Percentiles rank a stretch among this genome's conserved stretches.
Evolutionary conservation across 805 yeast species (phyloP).

Genomic region (Starmerella kuoi): DNA sequence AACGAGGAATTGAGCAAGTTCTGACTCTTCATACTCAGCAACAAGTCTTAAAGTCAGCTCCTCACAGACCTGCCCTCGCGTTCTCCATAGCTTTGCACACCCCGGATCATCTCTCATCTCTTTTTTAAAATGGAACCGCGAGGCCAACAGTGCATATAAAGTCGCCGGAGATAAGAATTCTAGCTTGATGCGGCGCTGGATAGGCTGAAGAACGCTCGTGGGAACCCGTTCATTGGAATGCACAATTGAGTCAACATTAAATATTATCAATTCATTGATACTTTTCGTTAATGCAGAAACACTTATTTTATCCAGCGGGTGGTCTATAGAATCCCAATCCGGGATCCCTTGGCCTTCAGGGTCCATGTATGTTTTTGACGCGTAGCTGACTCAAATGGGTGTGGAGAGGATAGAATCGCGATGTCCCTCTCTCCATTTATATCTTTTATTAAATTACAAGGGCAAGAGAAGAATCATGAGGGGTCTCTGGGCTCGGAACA

Average conservation of each 20-base stretch:
- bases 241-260: slow-evolving; percentile 35
- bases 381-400: background rate
- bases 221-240: slow-evolving; percentile 44
- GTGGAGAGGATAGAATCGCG: too few relatives aligned
- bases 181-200: slow-evolving; percentile 30
- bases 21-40: slow-evolving; percentile 33
- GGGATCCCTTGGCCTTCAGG: slow-evolving; percentile 4
- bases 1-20: slow-evolving; percentile 37
- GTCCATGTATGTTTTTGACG: slow-evolving; percentile 5
- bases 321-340: slow-evolving; percentile 13
- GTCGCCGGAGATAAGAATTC: slow-evolving; percentile 27
- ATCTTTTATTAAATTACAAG: too few relatives aligned
- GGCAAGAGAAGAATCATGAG: too few relatives aligned
- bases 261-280: slow-evolving; percentile 35
- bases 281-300: slow-evolving; percentile 28
- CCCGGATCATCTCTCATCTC: slow-evolving; percentile 28
- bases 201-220: slow-evolving; percentile 37
- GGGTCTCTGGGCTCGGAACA: too few relatives aligned
- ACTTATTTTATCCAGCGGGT: slow-evolving; percentile 28
- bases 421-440: too few relatives aligned
- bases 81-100: slow-evolving; percentile 28
- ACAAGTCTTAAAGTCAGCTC: slow-evolving; percentile 40
- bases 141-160: slow-evolving; percentile 32
- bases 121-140: slow-evolving; percentile 30
- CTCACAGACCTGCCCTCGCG: slow-evolving; percentile 43